Evolutionary conservation across 2,329 filamentous ascomycete genomes (phyloP).

Genomic region (Penicillium sp.): DNA sequence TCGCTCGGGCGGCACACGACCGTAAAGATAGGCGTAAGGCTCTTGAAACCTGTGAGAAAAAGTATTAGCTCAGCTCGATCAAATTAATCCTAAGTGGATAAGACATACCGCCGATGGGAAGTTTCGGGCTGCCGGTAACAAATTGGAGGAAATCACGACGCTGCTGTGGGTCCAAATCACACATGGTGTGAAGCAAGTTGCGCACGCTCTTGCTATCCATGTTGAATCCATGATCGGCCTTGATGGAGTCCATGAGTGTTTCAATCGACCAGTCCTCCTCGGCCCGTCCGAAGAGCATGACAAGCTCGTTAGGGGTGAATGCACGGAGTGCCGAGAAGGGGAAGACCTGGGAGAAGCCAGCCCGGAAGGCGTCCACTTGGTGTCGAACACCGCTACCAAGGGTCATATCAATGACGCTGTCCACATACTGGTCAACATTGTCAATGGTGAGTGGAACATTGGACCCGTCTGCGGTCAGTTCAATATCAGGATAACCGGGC

Average conservation of each 20-base stretch:
- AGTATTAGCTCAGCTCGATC: slow-evolving; percentile 13
- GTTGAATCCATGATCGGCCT: slow-evolving; percentile 97
- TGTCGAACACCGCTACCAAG: slow-evolving; percentile 84
- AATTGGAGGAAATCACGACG: slow-evolving; percentile 96
- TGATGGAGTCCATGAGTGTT: slow-evolving; percentile 97
- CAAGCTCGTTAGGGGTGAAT: slow-evolving; percentile 93
- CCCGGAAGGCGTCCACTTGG: slow-evolving; percentile 89
- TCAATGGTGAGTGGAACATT: slow-evolving; percentile 81
- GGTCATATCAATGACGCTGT: slow-evolving; percentile 89
- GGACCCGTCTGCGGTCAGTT: slow-evolving; percentile 76
- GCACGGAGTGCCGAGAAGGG: slow-evolving; percentile 89
- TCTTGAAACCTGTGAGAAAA: slow-evolving; percentile 80
- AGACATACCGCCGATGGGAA: slow-evolving; percentile 89
- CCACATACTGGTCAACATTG: slow-evolving; percentile 88
- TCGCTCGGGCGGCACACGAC: slow-evolving; percentile 99
- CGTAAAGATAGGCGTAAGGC: slow-evolving; percentile 96
- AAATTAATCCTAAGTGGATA: slow-evolving; percentile 1
- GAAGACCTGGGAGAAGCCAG: slow-evolving; percentile 94
- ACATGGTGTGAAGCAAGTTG: slow-evolving; percentile 94
- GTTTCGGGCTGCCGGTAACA: slow-evolving; percentile 95
- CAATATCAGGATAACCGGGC: slow-evolving; percentile 86
- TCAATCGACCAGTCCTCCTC: slow-evolving; percentile 98
- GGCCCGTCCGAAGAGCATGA: slow-evolving; percentile 88
- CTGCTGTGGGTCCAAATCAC: slow-evolving; percentile 74
- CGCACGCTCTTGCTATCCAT: slow-evolving; percentile 97